Conservation (phyloP, 78 protist genomes). For the Chrysochromulina tobinii region DNA sequence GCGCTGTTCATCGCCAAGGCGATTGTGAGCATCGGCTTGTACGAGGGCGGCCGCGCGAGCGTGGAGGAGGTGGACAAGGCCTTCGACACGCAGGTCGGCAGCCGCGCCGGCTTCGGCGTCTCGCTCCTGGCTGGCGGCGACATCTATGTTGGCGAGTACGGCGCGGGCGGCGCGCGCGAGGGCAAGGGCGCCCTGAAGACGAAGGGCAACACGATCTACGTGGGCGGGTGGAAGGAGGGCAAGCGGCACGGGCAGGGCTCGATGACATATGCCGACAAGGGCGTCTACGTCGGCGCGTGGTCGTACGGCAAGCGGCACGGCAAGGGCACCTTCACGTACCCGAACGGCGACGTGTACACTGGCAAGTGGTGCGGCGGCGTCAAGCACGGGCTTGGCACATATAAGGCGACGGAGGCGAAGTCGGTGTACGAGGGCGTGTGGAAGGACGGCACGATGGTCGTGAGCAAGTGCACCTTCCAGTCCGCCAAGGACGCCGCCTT, state of each 20-base stretch:
- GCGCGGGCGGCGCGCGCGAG: neutral
- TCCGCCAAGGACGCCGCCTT: neutral
- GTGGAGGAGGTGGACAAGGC: no score
- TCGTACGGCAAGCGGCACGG: neutral
- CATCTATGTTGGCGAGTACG: no score
- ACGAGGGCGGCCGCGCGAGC: no score
- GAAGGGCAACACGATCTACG: neutral
- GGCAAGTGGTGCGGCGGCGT: neutral
- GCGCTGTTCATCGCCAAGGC: no score
- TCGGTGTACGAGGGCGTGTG: neutral
- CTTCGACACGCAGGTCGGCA: no score
- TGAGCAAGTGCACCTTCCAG: no score
- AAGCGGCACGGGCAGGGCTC: slow-evolving; percentile 26
- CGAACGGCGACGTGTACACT: neutral
- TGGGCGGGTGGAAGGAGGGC: slow-evolving; percentile 14
- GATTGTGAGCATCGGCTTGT: no score
- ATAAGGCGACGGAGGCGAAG: neutral
- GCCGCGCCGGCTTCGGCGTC: no score
- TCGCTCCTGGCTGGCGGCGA: no score
- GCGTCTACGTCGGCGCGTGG: neutral
- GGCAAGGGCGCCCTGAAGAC: neutral
- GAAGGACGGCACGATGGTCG: neutral
- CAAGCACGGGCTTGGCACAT: neutral
- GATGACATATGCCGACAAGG: neutral
- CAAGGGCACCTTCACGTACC: neutral